phyloP scores from a whole-genome alignment of 805 yeast genomes.

The Pichia heedii region DNA sequence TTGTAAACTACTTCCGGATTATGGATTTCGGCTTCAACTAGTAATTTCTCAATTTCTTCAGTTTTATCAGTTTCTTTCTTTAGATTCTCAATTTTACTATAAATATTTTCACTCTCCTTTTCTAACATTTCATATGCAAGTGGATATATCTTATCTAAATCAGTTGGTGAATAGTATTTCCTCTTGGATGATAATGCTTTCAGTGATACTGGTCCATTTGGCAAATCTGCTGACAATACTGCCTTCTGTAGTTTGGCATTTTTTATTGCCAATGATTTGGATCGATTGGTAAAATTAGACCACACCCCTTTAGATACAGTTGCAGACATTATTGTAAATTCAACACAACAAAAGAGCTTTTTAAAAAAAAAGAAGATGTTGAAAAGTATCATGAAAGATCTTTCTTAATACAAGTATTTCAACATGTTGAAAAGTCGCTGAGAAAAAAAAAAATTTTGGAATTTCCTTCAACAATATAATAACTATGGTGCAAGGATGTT shows the following conservation, averaged over 20 bases:
- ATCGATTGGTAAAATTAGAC: slow-evolving; percentile 28
- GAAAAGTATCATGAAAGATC: no score
- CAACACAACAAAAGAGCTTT: no score
- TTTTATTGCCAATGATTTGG: slow-evolving; percentile 24
- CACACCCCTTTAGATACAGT: slow-evolving; percentile 27
- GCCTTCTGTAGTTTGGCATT: slow-evolving; percentile 22
- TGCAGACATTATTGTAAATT: slow-evolving; percentile 10
- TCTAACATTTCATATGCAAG: slow-evolving; percentile 52
- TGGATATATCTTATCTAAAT: slow-evolving; percentile 64
- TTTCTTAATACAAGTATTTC: no score
- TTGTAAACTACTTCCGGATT: slow-evolving; percentile 85
- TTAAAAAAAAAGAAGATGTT: no score
- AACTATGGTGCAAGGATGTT: no score
- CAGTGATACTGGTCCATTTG: slow-evolving; percentile 47
- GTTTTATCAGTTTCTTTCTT: slow-evolving; percentile 16
- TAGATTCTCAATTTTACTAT: slow-evolving; percentile 25
- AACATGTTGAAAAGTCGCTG: no score
- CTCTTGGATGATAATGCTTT: slow-evolving; percentile 33
- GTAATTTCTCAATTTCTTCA: slow-evolving; percentile 22
- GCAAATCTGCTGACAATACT: slow-evolving; percentile 25
- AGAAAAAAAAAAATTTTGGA: no score
- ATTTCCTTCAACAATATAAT: no score
- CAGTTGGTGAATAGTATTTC: slow-evolving; percentile 59
- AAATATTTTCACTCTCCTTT: slow-evolving; percentile 35
- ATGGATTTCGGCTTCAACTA: slow-evolving; percentile 54